Conservation (phyloP, 2,329 filamentous ascomycete genomes). For the Rosellinia necatrix region DNA sequence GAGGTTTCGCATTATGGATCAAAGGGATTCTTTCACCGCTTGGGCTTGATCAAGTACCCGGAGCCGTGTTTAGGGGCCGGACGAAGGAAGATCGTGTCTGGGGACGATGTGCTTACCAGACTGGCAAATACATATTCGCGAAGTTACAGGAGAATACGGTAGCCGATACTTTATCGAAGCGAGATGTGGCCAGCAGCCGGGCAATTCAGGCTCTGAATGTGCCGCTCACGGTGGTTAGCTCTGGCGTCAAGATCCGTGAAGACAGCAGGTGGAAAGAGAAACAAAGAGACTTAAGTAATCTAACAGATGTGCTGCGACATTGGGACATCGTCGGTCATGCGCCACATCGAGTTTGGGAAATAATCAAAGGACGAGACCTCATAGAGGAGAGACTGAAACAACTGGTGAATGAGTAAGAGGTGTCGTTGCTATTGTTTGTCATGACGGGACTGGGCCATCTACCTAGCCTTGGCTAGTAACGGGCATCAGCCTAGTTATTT, state of each 20-base stretch:
- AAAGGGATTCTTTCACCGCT: slow-evolving; percentile 85
- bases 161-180: slow-evolving; percentile 79
- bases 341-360: slow-evolving; percentile 85
- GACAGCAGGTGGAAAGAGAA: slow-evolving; percentile 79
- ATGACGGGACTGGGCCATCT: no score
- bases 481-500: no score
- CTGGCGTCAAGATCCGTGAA: slow-evolving; percentile 69
- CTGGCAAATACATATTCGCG: slow-evolving; percentile 83
- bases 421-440: no score
- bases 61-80: slow-evolving; percentile 81
- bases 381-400: slow-evolving; percentile 81
- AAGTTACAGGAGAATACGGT: slow-evolving; percentile 93
- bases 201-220: slow-evolving; percentile 79
- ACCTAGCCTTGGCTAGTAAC: no score
- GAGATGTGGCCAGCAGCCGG: slow-evolving; percentile 77
- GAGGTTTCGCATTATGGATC: slow-evolving; percentile 85
- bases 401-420: slow-evolving; percentile 55
- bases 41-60: slow-evolving; percentile 78
- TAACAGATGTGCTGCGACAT: slow-evolving; percentile 76
- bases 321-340: slow-evolving; percentile 90
- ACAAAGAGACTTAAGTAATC: slow-evolving; percentile 79
- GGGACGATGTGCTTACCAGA: slow-evolving; percentile 77
- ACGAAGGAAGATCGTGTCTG: slow-evolving; percentile 83
- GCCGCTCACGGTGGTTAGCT: slow-evolving; percentile 81
- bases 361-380: slow-evolving; percentile 68